Conservation (phyloP, 345 rosid species). For the Combretum micranthum region DNA sequence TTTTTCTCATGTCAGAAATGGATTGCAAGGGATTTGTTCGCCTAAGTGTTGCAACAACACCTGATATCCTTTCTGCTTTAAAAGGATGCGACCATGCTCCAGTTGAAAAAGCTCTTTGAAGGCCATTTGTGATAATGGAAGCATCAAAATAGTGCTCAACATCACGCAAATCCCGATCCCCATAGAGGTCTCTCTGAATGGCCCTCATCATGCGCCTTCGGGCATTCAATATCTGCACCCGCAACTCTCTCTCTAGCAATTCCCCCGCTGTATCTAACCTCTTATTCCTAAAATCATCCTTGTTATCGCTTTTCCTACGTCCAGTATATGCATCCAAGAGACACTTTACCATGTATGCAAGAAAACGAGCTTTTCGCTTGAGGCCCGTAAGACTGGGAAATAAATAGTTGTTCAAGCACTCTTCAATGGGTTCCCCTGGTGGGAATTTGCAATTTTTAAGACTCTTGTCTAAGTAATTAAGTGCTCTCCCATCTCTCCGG, state of each 20-base stretch:
- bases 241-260: slow-evolving; percentile 77
- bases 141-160: slow-evolving; percentile 86
- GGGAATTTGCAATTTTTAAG: slow-evolving; percentile 57
- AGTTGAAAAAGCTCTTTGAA: slow-evolving; percentile 91
- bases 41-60: slow-evolving; percentile 83
- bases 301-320: slow-evolving; percentile 62
- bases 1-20: slow-evolving; percentile 72
- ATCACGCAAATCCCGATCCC: slow-evolving; percentile 48
- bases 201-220: slow-evolving; percentile 64
- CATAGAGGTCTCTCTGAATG: slow-evolving; percentile 69
- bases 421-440: slow-evolving; percentile 52
- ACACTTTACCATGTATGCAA: slow-evolving; percentile 89
- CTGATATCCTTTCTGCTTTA: slow-evolving; percentile 82
- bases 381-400: slow-evolving; percentile 57
- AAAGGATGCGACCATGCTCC: slow-evolving; percentile 96
- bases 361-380: slow-evolving; percentile 70
- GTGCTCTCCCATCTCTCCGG: slow-evolving; percentile 41
- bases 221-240: slow-evolving; percentile 68
- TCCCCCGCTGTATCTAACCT: slow-evolving; percentile 85
- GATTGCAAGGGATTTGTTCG: slow-evolving; percentile 88
- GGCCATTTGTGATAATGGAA: slow-evolving; percentile 79
- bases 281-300: slow-evolving; percentile 83
- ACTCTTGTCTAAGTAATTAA: slow-evolving; percentile 25
- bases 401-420: slow-evolving; percentile 47
- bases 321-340: slow-evolving; percentile 68